These are phyloP conservation scores for Marchantia polymorpha DNA, from an alignment of 225 moss, liverwort and hornwort species.

Conservation along the genomic window DNA sequence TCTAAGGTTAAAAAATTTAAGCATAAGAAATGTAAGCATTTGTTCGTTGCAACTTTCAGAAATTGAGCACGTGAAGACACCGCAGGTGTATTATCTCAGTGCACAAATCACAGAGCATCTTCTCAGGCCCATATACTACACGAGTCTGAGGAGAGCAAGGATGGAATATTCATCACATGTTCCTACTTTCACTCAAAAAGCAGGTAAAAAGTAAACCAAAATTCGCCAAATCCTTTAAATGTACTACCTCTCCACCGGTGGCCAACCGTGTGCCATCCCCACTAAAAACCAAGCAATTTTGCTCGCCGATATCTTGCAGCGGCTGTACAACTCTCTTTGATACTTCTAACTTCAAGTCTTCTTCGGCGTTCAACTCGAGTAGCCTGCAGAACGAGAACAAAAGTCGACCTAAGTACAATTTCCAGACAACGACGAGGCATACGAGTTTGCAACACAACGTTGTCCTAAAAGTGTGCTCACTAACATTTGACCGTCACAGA, in stretches of 20 bases:
- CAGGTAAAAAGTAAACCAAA: not conserved
- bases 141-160: too few species aligned
- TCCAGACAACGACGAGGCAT: not conserved
- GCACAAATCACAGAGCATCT: too few species aligned
- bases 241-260: conserved; percentile 58
- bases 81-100: too few species aligned
- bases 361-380: conserved; percentile 47
- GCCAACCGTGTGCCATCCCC: conserved; percentile 69
- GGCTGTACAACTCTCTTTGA: conserved; percentile 46
- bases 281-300: conserved; percentile 74
- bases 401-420: not conserved
- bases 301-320: conserved; percentile 67
- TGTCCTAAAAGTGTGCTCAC: too few species aligned
- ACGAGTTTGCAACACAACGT: too few species aligned
- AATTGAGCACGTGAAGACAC: too few species aligned
- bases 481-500: too few species aligned
- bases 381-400: conserved; percentile 29
- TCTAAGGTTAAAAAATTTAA: not conserved
- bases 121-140: too few species aligned
- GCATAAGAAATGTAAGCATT: too few species aligned
- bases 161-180: too few species aligned
- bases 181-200: not conserved
- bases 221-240: not conserved
- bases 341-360: conserved; percentile 43
- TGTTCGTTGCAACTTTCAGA: too few species aligned